These are phyloP conservation scores for Lupinus albus DNA, from an alignment of 306 rosid genomes.

Conservation along the genomic window DNA sequence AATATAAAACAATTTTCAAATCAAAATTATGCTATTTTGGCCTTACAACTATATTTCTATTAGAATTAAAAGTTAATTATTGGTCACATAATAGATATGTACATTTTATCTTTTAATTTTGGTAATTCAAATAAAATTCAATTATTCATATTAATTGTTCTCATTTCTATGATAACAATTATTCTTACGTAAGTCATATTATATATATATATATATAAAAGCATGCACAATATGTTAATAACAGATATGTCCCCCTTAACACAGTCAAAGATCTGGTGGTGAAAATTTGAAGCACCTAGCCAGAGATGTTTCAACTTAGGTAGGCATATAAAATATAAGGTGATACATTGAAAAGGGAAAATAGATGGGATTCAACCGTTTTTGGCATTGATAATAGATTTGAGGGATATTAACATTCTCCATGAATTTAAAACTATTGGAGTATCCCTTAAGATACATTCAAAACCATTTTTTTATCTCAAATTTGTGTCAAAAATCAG, in stretches of 20 bases:
- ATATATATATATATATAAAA: not conserved
- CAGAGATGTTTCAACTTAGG: not conserved
- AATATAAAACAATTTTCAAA: too few species aligned
- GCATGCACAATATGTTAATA: not conserved
- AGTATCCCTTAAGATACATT: conserved; percentile 36
- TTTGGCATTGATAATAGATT: conserved; percentile 28
- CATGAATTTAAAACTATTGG: conserved; percentile 41
- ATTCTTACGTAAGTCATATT: too few species aligned
- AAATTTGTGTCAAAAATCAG: not conserved
- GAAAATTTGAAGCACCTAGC: conserved; percentile 15
- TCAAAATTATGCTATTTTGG: too few species aligned
- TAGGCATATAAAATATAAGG: conserved; percentile 35
- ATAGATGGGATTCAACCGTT: conserved; percentile 38
- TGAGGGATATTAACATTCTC: conserved; percentile 36
- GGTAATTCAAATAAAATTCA: too few species aligned
- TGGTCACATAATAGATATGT: too few species aligned
- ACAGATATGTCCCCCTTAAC: conserved; percentile 32
- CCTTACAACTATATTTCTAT: too few species aligned
- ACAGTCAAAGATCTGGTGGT: conserved; percentile 4
- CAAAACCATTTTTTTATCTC: conserved; percentile 19
- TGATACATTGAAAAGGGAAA: conserved; percentile 7
- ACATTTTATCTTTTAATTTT: too few species aligned
- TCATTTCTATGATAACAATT: too few species aligned
- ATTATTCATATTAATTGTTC: too few species aligned
- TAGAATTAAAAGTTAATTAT: too few species aligned